Evolutionary conservation across 495 filamentous ascomycete genomes (phyloP), one percentile per base, ranked within the genome.

Genomic region (Annulohypoxylon maeteangense): DNA sequence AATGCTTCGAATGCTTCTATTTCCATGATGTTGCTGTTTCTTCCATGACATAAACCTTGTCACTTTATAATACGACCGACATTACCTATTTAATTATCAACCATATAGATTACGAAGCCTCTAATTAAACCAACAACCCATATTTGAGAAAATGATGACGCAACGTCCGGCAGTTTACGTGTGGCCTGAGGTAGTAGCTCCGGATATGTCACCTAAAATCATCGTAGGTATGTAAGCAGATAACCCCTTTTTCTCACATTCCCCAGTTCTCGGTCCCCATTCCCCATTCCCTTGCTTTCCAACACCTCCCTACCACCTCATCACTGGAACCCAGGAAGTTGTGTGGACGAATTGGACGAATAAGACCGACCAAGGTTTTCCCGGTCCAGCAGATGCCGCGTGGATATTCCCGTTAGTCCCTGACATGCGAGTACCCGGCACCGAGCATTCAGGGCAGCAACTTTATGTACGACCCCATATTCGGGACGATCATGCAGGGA

Each of bases 381-480:
- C 61, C 61, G 60, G 36, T 8, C 55, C 7, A n/a, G 22, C 53
- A 62, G 55, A 60, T 18, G 11, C 65, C 55, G n/a, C 40, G 65
- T 68, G 65, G 70, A 73, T 58, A 31, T 38, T 68, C 31, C 70
- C 65, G 70, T 58, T 57, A 50, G 60, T 65, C 70, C 70, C 70
- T 56, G 54, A 53, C 18, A 59, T 47, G 31, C 54, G 18, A 40
- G 40, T 57, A 20, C 20, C 53, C 51, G 63, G 63, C 25, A 64
- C 50, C 58, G 53, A 57, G 59, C 36, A 45, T 23, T 51, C 50
- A 51, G 34, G 34, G 40, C 23, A 20, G 31, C 32, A 16, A 56
- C 36, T 5, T 57, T 25, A 25, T 40, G 32, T 55, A 34, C 51
- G 8, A 25, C 48, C 45, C 32, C 16, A 29, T 61, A 48, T 36